A percentile compares a stretch with the other conserved stretches of the same genome.
Conservation (phyloP, 2,329 filamentous ascomycete species). For the Neonectria coccinea region DNA sequence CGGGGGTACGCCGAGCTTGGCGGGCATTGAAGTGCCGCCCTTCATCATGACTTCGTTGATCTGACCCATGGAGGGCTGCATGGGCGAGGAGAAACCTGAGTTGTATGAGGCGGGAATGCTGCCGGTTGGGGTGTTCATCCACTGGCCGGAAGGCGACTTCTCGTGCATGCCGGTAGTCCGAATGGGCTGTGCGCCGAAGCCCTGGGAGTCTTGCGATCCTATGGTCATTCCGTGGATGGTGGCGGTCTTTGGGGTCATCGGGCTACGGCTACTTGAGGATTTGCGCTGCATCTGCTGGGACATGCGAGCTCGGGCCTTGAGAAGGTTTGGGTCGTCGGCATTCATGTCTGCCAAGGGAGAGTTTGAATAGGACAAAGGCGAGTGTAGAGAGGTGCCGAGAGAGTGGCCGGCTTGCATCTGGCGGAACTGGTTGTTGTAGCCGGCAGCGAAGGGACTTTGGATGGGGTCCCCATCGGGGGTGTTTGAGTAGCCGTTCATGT, state of each 20-base stretch:
- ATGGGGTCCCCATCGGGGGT: slow-evolving; percentile 93
- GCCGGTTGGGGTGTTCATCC: slow-evolving; percentile 83
- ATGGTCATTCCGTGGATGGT: slow-evolving; percentile 80
- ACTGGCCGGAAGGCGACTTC: slow-evolving; percentile 88
- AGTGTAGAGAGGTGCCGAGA: slow-evolving; percentile 63
- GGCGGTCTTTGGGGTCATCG: slow-evolving; percentile 89
- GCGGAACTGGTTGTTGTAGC: slow-evolving; percentile 84
- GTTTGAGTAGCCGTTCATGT: slow-evolving; percentile 86
- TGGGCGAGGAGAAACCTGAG: slow-evolving; percentile 88
- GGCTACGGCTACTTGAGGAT: slow-evolving; percentile 79
- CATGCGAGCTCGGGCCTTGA: slow-evolving; percentile 71
- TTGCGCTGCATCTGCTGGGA: slow-evolving; percentile 77
- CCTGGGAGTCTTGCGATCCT: slow-evolving; percentile 73
- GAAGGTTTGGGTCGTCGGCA: slow-evolving; percentile 67
- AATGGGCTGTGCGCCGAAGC: slow-evolving; percentile 83
- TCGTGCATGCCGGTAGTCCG: slow-evolving; percentile 77
- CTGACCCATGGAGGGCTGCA: slow-evolving; percentile 75
- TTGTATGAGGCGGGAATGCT: slow-evolving; percentile 89
- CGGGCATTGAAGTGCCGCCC: slow-evolving; percentile 87
- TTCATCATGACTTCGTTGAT: slow-evolving; percentile 92
- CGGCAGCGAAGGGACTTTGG: slow-evolving; percentile 86
- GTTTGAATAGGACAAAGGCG: slow-evolving; percentile 55
- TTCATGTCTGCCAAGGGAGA: slow-evolving; percentile 61
- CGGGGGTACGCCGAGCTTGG: slow-evolving; percentile 76
- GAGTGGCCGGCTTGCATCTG: slow-evolving; percentile 71